Evolutionary conservation across 768 basidiomycete genomes (phyloP), one percentile per base, ranked within the genome.

Genomic region (Suillus decipiens): DNA sequence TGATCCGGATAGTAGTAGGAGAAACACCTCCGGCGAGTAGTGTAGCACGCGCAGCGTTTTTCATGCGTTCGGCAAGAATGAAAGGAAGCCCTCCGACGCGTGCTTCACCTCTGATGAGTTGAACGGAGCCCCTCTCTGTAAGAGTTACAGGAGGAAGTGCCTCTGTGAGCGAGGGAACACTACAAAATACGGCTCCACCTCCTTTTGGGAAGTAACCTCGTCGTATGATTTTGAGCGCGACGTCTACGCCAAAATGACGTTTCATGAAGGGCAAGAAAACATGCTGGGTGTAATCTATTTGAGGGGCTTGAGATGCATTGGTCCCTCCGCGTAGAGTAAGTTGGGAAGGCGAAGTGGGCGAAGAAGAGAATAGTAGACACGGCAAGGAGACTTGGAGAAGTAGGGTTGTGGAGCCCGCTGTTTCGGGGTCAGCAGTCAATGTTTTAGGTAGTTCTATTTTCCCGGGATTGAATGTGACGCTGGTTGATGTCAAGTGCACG

Each of bases 201-300:
- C 91, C 91, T 67, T 81, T 86, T 0, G 91, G 91, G 66, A 77
- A 89, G 74, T 91, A 92, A 0, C 91, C 91, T 10, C 90, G 81
- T 63, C 78, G 82, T 48, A 75, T 68, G 56, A 92, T 74, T 31
- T 81, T 72, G 31, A 92, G 71, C 5, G 74, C 73, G 2, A 82
- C 73, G 9, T 72, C 61, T 47, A 80, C 59, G 19, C 80, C 67
- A 70, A 91, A 86, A 71, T 89, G 86, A 12, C 73, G 77, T 28
- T 75, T 76, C 36, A 91, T 72, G 71, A 93, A 93, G 0, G 90
- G 91, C 7, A 93, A 71, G 69, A 93, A 80, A 56, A 92, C 75
- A 64, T 85, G 77, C 56, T 84, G 78, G 5, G 82, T 83, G 71
- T 91, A 92, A 74, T 93, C 91, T 34, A 91, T 83, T 66, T 92